Evolutionary conservation across 2,329 filamentous ascomycete species (phyloP).

Genomic region (Periconia macrospinosa): DNA sequence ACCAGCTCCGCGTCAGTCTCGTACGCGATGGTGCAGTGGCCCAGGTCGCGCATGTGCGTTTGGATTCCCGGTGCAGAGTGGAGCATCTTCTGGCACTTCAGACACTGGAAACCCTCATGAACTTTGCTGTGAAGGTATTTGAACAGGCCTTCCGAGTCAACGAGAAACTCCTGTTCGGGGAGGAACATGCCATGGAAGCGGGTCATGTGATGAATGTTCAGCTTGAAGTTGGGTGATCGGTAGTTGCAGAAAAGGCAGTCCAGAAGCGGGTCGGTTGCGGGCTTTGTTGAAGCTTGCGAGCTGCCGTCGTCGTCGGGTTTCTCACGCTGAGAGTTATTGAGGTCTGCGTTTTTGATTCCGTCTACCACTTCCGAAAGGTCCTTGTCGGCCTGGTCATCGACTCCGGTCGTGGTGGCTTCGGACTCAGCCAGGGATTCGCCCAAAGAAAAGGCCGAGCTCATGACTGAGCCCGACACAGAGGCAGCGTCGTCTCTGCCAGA

Average conservation of each 20-base stretch:
- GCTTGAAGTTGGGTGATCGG: conserved; percentile 70
- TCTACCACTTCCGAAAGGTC: conserved; percentile 80
- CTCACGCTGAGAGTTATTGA: conserved; percentile 45
- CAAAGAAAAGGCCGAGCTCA: conserved; percentile 89
- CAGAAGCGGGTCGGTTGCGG: conserved; percentile 43
- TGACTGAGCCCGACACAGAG: conserved; percentile 65
- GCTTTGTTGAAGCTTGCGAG: conserved; percentile 30
- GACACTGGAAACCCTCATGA: conserved; percentile 76
- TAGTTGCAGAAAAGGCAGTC: conserved; percentile 92
- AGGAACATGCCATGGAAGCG: conserved; percentile 95
- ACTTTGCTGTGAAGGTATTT: conserved; percentile 79
- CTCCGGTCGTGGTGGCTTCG: conserved; percentile 49
- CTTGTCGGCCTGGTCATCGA: conserved; percentile 70
- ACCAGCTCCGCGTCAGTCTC: conserved; percentile 86
- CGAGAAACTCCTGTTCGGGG: conserved; percentile 82
- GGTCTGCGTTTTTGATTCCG: conserved; percentile 68
- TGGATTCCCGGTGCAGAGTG: conserved; percentile 78
- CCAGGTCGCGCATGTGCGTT: conserved; percentile 96
- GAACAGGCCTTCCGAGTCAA: conserved; percentile 80
- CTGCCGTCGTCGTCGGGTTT: conserved; percentile 48
- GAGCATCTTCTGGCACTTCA: conserved; percentile 85
- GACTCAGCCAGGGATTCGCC: conserved; percentile 71
- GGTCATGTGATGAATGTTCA: conserved; percentile 87
- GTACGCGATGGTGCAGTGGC: conserved; percentile 96
- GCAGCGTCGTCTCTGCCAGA: conserved; percentile 64